Base-by-base conservation (phyloP, 805 yeast species). In the Cyberlindnera euphorbiae region DNA sequence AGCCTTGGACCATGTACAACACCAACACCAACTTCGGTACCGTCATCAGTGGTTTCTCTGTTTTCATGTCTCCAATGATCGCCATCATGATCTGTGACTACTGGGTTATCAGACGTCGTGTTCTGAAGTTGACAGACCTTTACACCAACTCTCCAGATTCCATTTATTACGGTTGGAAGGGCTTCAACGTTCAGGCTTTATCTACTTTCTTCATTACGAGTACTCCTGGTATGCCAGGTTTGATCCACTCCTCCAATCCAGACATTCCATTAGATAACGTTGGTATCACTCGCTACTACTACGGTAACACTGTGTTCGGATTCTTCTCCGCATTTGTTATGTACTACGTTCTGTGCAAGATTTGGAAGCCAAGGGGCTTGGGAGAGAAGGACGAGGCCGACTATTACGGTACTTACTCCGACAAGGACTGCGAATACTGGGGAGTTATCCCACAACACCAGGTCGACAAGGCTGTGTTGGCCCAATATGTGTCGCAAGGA, bases 201-300 rank as follows among this genome's bases (percentile, higher is more conserved):
- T 30, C 58, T 6, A 59, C 69, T 8, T 71, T 66, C 59, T 35
- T 63, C 5, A 43, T 55, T 5, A 67, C 69, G 22, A 58, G 64
- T 50, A 62, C 66, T 9, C 77, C 75, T 13, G 73, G 73, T 15
- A 38, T 73, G 17, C 79, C 79, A 4, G 79, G 79, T 24, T 60
- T 53, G 45, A 63, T 57, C 45, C 62, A 49, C 65, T 60, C 45
- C 48, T 58, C 55, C 30, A 62, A 52, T 33, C 29, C 42, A 11
- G 22, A 26, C 12, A 32, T 39, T 16, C 22, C 24, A 12, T 13
- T 60, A 39, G 45, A 54, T 21, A 40, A 49, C 31, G 12, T 5
- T 4, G 76, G 76, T n/a, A 58, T 64, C 12, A 52, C 56, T 7
- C 62, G 67, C 38, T 68, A 60, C 47, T 71, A 61, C 49, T 56